Percentiles rank a stretch among this genome's conserved stretches.
These are phyloP conservation scores for Gossypium longicalyx DNA, from an alignment of 345 rosid genomes.

Conservation along the genomic window DNA sequence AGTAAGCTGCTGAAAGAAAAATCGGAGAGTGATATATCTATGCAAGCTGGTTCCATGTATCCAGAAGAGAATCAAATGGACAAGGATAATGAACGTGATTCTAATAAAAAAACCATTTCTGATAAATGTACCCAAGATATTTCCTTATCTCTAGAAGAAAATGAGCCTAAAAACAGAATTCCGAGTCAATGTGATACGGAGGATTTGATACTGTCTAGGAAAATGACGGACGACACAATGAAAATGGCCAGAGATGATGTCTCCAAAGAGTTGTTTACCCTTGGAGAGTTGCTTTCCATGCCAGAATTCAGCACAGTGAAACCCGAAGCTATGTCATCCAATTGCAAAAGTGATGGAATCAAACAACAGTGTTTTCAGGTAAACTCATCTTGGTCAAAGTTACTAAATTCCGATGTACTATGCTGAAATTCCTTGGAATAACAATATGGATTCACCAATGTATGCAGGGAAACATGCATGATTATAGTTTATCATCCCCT, in stretches of 20 bases:
- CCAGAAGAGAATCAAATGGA: background rate
- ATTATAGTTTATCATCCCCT: background rate
- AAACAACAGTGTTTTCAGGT: conserved; percentile 41
- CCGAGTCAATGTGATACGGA: conserved; percentile 15
- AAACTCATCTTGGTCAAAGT: conserved; percentile 6
- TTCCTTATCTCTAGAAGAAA: conserved; percentile 7
- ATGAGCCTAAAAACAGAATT: conserved; percentile 22
- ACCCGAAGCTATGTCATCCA: conserved; percentile 17
- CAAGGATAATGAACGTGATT: background rate
- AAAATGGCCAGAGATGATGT: conserved; percentile 17
- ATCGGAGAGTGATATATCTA: conserved; percentile 7
- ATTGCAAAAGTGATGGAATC: conserved; percentile 13
- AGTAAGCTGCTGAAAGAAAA: conserved; percentile 14
- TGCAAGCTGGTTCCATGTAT: conserved; percentile 1
- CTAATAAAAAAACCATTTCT: conserved; percentile 5
- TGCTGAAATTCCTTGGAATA: background rate
- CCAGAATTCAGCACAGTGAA: conserved; percentile 24
- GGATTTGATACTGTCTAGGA: conserved; percentile 14
- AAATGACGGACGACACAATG: conserved; percentile 13
- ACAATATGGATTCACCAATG: background rate
- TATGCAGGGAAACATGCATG: background rate
- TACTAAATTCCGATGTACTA: background rate
- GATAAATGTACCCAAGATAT: conserved; percentile 11
- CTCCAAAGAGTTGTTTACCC: conserved; percentile 28
- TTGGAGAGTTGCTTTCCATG: conserved; percentile 45